phyloP scores from a whole-genome alignment of 257 asterid species.

The Phtheirospermum japonicum region DNA sequence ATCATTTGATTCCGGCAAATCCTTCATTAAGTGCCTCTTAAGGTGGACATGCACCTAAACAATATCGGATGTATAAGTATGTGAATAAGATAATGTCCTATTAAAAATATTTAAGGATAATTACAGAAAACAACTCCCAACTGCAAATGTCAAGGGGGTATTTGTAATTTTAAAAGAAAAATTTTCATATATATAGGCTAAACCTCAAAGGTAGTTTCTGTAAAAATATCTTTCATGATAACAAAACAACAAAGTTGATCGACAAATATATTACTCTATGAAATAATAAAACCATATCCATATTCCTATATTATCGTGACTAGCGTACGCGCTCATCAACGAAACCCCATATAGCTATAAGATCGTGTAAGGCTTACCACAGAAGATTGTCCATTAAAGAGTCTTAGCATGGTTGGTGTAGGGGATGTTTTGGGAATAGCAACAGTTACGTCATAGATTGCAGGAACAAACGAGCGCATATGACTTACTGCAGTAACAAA shows the following conservation, averaged over 20 bases:
- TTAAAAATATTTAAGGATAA: constrained; percentile 22
- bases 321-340: not conserved
- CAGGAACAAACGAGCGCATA: constrained; percentile 89
- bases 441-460: constrained; percentile 79
- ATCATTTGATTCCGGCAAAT: constrained; percentile 71
- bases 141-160: not conserved
- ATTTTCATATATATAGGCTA: not conserved
- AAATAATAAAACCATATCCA: not conserved
- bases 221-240: too few relatives aligned
- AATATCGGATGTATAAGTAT: constrained; percentile 18
- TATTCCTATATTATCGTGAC: not conserved
- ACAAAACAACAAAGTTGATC: not conserved
- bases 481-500: constrained; percentile 85
- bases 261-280: constrained; percentile 8
- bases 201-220: not conserved
- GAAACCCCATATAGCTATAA: constrained; percentile 4
- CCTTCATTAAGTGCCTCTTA: constrained; percentile 73
- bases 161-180: not conserved
- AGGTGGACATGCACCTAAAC: constrained; percentile 84
- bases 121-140: not conserved
- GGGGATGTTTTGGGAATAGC: constrained; percentile 75
- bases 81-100: constrained; percentile 27
- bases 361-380: constrained; percentile 56
- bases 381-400: constrained; percentile 80
- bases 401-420: constrained; percentile 79